A percentile compares a stretch with the other conserved stretches of the same genome.
Conservation (phyloP, 2,329 filamentous ascomycete genomes). For the Fusarium siculi region DNA sequence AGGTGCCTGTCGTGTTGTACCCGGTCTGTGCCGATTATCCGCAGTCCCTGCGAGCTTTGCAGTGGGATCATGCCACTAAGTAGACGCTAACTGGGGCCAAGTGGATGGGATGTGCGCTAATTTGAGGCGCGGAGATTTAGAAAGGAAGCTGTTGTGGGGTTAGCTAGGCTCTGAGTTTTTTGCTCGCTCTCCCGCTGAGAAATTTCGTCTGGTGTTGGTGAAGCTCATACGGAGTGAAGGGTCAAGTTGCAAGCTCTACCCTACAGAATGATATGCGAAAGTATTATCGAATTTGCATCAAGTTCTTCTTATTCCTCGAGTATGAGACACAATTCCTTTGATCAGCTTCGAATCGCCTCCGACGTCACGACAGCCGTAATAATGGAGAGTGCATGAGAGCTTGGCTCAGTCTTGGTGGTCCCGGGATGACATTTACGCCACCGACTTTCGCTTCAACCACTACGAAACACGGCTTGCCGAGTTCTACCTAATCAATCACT, state of each 20-base stretch:
- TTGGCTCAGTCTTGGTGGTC: background rate
- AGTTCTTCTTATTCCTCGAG: background rate
- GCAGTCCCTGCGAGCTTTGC: constrained; percentile 6
- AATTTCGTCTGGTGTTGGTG: background rate
- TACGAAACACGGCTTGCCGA: background rate
- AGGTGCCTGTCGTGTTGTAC: background rate
- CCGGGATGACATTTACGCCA: background rate
- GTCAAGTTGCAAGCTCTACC: background rate
- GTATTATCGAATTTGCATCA: rapidly evolving
- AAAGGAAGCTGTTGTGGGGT: constrained; percentile 2
- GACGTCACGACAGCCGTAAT: background rate
- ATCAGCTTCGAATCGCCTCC: background rate
- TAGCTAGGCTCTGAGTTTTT: background rate
- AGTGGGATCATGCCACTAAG: constrained; percentile 12
- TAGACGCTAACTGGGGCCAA: background rate
- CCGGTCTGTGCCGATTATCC: constrained; percentile 31
- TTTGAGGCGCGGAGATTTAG: constrained; percentile 9
- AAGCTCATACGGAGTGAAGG: too few species aligned
- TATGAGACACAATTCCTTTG: too few species aligned
- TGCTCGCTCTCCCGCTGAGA: background rate
- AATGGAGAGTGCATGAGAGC: background rate
- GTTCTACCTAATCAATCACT: background rate
- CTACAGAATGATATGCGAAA: background rate
- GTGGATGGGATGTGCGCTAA: constrained; percentile 3
- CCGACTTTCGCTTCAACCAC: background rate